Percentiles rank a stretch among this genome's conserved stretches.
phyloP scores from a whole-genome alignment of 495 filamentous ascomycete genomes.

The Aspergillus sclerotiicarbonarius region DNA sequence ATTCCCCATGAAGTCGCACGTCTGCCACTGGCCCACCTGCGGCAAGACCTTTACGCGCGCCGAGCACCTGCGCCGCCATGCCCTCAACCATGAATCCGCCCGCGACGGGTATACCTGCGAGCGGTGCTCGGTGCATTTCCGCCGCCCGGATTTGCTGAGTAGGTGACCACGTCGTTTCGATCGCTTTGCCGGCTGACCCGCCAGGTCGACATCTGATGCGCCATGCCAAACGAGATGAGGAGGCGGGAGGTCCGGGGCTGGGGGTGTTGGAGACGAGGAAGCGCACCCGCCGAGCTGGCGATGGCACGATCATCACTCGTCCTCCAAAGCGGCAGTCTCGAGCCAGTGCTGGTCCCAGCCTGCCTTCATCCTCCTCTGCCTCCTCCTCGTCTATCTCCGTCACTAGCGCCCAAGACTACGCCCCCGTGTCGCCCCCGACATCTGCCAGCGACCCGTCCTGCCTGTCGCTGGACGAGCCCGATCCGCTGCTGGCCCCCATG shows the following conservation, averaged over 20 bases:
- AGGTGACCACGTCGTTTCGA: slow-evolving; percentile 7
- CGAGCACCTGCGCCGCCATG: slow-evolving; percentile 59
- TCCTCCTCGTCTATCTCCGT: slow-evolving; percentile 19
- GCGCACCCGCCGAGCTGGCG: slow-evolving; percentile 53
- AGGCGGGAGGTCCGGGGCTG: slow-evolving; percentile 56
- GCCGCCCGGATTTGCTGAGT: slow-evolving; percentile 55
- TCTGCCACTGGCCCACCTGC: slow-evolving; percentile 46
- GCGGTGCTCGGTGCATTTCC: slow-evolving; percentile 57
- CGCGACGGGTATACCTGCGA: slow-evolving; percentile 54
- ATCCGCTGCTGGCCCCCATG: slow-evolving; percentile 34
- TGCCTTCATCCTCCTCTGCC: background rate
- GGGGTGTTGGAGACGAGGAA: slow-evolving; percentile 61
- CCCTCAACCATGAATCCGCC: slow-evolving; percentile 49
- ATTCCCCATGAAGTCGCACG: slow-evolving; percentile 34
- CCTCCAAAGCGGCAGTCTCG: slow-evolving; percentile 29
- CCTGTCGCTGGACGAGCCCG: slow-evolving; percentile 28
- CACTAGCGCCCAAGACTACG: slow-evolving; percentile 18
- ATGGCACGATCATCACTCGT: slow-evolving; percentile 53
- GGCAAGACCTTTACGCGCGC: slow-evolving; percentile 56
- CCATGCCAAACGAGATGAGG: slow-evolving; percentile 58
- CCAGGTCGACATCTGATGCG: slow-evolving; percentile 58
- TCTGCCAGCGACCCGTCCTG: slow-evolving; percentile 29
- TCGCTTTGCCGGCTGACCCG: background rate
- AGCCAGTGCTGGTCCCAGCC: background rate
- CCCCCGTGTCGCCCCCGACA: slow-evolving; percentile 30